phyloP scores from a whole-genome alignment of 2,329 filamentous ascomycete genomes.

The Talaromyces sp. region DNA sequence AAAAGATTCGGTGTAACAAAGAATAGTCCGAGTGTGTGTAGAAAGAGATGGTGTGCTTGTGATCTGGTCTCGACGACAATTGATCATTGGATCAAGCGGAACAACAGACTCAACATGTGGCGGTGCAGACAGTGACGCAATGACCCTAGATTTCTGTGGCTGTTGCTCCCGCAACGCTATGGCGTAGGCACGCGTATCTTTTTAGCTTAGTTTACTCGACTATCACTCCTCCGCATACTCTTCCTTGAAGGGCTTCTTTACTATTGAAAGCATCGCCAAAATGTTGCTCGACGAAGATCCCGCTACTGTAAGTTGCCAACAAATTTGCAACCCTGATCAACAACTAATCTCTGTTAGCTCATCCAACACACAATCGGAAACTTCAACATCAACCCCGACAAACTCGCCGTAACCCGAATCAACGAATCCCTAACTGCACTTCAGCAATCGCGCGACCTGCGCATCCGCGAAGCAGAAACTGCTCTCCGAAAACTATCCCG shows the following conservation, averaged over 20 bases:
- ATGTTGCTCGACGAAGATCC: slow-evolving; percentile 97
- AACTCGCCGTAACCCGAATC: slow-evolving; percentile 77
- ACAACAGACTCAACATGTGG: slow-evolving; percentile 32
- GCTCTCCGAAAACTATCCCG: slow-evolving; percentile 71
- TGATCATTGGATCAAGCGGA: slow-evolving; percentile 5
- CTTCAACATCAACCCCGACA: slow-evolving; percentile 93
- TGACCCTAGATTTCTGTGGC: slow-evolving; percentile 28
- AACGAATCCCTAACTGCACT: slow-evolving; percentile 79
- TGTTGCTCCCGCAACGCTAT: slow-evolving; percentile 41
- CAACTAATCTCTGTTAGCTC: slow-evolving; percentile 55
- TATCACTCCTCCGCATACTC: not conserved
- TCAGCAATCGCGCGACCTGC: slow-evolving; percentile 77
- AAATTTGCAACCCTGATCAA: not conserved
- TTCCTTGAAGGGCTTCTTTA: no score
- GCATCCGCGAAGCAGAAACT: slow-evolving; percentile 67
- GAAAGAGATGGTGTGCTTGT: slow-evolving; percentile 21
- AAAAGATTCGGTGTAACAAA: not conserved
- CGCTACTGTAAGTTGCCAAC: slow-evolving; percentile 63
- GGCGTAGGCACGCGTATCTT: slow-evolving; percentile 5
- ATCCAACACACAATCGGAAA: slow-evolving; percentile 89
- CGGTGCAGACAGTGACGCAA: slow-evolving; percentile 29
- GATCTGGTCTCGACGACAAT: slow-evolving; percentile 24
- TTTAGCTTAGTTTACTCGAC: not conserved
- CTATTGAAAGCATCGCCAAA: slow-evolving; percentile 46
- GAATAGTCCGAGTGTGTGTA: not conserved